Conservation (phyloP, 192 early-diverging fungal species). For the Umbelopsis ramanniana region DNA sequence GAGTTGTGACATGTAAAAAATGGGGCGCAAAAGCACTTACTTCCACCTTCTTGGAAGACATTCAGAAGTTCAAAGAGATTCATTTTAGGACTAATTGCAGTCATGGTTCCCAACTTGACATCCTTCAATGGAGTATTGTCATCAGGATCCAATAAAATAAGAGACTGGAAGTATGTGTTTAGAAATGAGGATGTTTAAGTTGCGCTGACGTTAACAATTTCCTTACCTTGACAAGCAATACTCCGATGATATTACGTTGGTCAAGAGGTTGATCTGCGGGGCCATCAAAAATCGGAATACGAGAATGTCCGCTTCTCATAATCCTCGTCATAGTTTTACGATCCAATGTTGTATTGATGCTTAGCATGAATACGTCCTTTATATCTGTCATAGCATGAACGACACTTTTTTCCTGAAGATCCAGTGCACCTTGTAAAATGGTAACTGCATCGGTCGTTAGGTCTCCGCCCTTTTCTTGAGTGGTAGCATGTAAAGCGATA, state of each 20-base stretch:
- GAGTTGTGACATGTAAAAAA: neutral
- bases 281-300: conserved; percentile 66
- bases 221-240: conserved; percentile 26
- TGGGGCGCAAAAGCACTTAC: conserved; percentile 26
- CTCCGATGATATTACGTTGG: conserved; percentile 29
- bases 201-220: neutral
- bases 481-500: conserved; percentile 60
- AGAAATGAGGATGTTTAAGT: neutral
- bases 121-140: conserved; percentile 20
- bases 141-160: conserved; percentile 61
- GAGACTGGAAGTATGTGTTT: conserved; percentile 42
- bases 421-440: conserved; percentile 69
- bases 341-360: conserved; percentile 54
- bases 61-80: conserved; percentile 68
- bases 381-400: conserved; percentile 67
- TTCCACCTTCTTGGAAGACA: conserved; percentile 75
- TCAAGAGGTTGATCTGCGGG: conserved; percentile 3
- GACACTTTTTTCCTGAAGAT: conserved; percentile 66
- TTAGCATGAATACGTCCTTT: conserved; percentile 59
- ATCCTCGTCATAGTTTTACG: conserved; percentile 58
- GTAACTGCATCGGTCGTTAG: conserved; percentile 68
- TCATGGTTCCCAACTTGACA: conserved; percentile 24
- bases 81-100: conserved; percentile 36
- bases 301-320: conserved; percentile 61
- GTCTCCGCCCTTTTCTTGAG: conserved; percentile 57